These are phyloP conservation scores for Coniophora puteana DNA, from an alignment of 1,284 basidiomycete genomes.

Conservation along the genomic window DNA sequence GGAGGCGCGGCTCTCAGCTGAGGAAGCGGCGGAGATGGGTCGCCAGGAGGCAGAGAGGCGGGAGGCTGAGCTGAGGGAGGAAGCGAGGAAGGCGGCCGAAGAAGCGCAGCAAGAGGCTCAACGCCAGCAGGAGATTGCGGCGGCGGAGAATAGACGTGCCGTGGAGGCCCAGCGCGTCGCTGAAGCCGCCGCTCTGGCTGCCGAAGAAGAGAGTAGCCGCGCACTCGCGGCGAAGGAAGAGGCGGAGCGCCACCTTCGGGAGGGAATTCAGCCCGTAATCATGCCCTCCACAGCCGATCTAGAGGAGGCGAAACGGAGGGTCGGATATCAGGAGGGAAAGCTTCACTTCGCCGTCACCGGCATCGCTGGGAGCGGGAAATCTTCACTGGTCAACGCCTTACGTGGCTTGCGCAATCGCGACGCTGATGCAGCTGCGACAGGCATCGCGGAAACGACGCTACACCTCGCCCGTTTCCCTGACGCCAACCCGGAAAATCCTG, in stretches of 20 bases:
- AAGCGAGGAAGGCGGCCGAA: constrained; percentile 12
- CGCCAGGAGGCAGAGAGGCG: no score
- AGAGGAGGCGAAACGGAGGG: constrained; percentile 6
- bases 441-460: constrained; percentile 16
- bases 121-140: constrained; percentile 5
- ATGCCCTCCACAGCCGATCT: constrained; percentile 15
- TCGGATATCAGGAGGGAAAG: constrained; percentile 16
- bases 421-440: constrained; percentile 17
- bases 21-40: no score
- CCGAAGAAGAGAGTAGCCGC: constrained; percentile 3
- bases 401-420: constrained; percentile 11
- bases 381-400: constrained; percentile 15
- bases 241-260: constrained; percentile 10
- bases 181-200: constrained; percentile 5
- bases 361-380: constrained; percentile 14
- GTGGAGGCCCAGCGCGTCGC: constrained; percentile 9
- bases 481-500: constrained; percentile 11
- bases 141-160: constrained; percentile 11
- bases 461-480: constrained; percentile 21
- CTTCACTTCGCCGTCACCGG: constrained; percentile 16
- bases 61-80: constrained; percentile 6
- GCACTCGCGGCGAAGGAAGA: constrained; percentile 7
- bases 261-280: constrained; percentile 17
- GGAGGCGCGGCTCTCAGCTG: no score
- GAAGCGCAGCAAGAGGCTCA: constrained; percentile 13